Evolutionary conservation across 1,284 basidiomycete genomes (phyloP).

Genomic region (Cryptococcus floricola): DNA sequence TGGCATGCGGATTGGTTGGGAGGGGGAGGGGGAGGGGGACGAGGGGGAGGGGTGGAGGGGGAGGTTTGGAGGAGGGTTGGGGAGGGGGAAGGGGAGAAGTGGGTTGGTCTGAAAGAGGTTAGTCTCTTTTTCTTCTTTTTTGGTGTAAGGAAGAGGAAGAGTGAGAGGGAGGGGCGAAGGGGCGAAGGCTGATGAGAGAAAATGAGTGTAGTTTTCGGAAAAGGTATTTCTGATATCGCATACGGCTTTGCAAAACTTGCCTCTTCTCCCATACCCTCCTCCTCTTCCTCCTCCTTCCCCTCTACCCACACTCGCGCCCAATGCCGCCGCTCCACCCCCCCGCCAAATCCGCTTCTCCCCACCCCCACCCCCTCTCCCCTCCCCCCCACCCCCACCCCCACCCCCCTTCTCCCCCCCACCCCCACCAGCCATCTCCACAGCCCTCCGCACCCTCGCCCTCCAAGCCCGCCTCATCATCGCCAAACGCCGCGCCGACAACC

Average conservation of each 20-base stretch:
- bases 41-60: too few species aligned
- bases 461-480: not conserved
- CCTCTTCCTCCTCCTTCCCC: not conserved
- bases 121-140: not conserved
- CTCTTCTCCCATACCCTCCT: not conserved
- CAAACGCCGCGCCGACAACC: not conserved
- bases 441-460: not conserved
- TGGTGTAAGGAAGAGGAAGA: not conserved
- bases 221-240: not conserved
- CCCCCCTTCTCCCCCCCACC: not conserved
- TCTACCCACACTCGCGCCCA: too few species aligned
- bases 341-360: too few species aligned
- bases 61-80: too few species aligned
- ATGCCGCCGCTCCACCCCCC: too few species aligned
- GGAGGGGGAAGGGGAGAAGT: too few species aligned
- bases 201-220: not conserved
- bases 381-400: not conserved
- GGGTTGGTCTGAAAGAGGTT: too few species aligned
- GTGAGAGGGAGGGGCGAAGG: too few species aligned
- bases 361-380: too few species aligned
- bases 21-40: too few species aligned
- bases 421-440: not conserved
- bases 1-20: too few species aligned
- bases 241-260: not conserved
- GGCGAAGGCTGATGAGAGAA: not conserved